Base-by-base conservation (phyloP, 1,139 yeast genomes). In the Maudiozyma humilis region DNA sequence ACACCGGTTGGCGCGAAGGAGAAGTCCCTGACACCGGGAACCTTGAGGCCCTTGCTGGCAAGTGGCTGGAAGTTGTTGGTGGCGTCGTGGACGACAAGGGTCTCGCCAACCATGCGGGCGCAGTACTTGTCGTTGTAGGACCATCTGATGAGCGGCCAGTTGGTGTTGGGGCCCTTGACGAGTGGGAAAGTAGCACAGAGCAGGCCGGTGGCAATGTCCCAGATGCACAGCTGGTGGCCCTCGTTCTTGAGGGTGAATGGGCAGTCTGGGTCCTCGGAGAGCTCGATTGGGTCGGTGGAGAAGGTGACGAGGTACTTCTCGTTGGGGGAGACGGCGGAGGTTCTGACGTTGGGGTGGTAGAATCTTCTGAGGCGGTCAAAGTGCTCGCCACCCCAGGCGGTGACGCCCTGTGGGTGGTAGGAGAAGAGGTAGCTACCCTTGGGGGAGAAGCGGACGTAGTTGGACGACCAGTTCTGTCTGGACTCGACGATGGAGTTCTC, bases 121-220 rank as follows among this genome's bases (percentile, higher is more conserved):
- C 95, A 86, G 72, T 82, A 93, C 67, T 79, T 82, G 67, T 87
- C 96, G 68, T 93, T 94, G 57, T 73, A 75, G 38, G 97, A 87
- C 97, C 98, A 93, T 68, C 88, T 89, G 64, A 93, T 83, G 62
- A 91, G 78, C 41, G 99, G 99, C 99, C 99, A 91, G 53, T 84
- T 81, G 79, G 87, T 79, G 62, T 81, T 82, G 62, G 76, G 75
- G 58, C 76, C 78, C 53, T 93, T 89, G 48, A 94, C 87, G 59
- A 87, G 73, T 35, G 95, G 93, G 75, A 93, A 91, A 17, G 96
- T 85, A 66, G 95, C 79, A 51, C 81, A 78, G 41, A 93, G 87
- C 52, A 85, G 74, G 51, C 93, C 91, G 34, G 95, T 81, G 48
- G 76, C 72, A 57, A 89, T 73, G 58, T 89, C 93, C 98, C 98